phyloP scores from a whole-genome alignment of 768 basidiomycete genomes.

The Pleurotus citrinopileatus region DNA sequence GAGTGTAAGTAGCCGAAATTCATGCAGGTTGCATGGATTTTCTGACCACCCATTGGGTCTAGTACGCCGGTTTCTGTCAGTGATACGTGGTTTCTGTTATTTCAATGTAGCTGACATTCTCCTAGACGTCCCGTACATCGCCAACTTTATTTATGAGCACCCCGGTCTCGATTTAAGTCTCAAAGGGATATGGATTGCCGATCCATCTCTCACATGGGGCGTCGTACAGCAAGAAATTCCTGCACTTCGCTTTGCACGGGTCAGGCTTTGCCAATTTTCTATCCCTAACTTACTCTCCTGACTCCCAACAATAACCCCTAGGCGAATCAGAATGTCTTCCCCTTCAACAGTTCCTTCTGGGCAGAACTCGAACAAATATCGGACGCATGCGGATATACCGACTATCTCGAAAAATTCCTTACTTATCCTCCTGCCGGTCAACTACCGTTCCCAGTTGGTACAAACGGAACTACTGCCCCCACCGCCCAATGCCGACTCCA shows the following conservation, averaged over 20 bases:
- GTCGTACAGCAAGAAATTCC: constrained; percentile 65
- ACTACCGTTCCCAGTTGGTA: constrained; percentile 56
- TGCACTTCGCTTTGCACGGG: constrained; percentile 56
- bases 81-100: not conserved
- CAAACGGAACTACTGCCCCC: constrained; percentile 38
- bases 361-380: constrained; percentile 50
- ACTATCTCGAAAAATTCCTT: constrained; percentile 58
- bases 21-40: not conserved
- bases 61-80: constrained; percentile 74
- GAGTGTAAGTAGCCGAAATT: constrained; percentile 43
- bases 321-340: constrained; percentile 57
- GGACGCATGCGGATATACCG: constrained; percentile 53
- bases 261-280: too few species aligned
- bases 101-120: not conserved
- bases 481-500: constrained; percentile 43
- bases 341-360: constrained; percentile 56
- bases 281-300: not conserved
- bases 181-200: constrained; percentile 64
- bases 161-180: constrained; percentile 51
- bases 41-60: constrained; percentile 4
- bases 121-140: constrained; percentile 51
- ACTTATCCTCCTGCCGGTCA: constrained; percentile 62
- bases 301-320: constrained; percentile 16
- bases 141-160: constrained; percentile 67
- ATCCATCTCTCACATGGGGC: constrained; percentile 41